Conservation (phyloP, 345 rosid genomes). For the Hibiscus trionum region DNA sequence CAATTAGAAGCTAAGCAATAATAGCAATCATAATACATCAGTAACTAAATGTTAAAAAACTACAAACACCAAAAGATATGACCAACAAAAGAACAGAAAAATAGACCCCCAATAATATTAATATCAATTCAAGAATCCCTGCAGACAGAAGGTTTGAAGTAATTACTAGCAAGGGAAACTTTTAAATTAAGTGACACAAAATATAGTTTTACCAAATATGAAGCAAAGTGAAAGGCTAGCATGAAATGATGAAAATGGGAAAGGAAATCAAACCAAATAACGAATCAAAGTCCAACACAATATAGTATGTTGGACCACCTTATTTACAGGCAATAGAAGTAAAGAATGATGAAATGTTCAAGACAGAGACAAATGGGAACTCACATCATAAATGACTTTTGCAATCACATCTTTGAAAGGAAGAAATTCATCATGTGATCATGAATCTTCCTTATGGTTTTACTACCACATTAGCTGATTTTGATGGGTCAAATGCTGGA, state of each 20-base stretch:
- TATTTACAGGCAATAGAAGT: background rate
- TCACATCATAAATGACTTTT: slow-evolving; percentile 82
- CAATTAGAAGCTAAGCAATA: slow-evolving; percentile 8
- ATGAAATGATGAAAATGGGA: background rate
- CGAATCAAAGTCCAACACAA: background rate
- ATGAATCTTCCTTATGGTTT: too few relatives aligned
- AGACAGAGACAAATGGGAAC: slow-evolving; percentile 23
- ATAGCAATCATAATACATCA: background rate
- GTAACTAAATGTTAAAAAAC: background rate
- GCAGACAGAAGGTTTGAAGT: background rate
- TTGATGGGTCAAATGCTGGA: too few relatives aligned
- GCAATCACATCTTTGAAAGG: slow-evolving; percentile 82
- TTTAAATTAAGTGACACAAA: too few relatives aligned
- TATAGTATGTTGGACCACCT: background rate
- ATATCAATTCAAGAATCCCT: background rate
- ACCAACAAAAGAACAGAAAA: slow-evolving; percentile 5
- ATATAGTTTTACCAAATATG: background rate
- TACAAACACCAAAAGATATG: background rate
- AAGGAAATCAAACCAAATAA: background rate
- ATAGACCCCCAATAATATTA: background rate
- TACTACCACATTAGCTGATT: too few relatives aligned
- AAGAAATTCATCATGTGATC: slow-evolving; percentile 57
- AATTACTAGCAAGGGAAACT: background rate
- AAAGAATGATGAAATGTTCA: background rate
- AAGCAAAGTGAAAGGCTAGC: background rate